Evolutionary conservation across 805 yeast species (phyloP).

Genomic region (Lipomyces anomalus): DNA sequence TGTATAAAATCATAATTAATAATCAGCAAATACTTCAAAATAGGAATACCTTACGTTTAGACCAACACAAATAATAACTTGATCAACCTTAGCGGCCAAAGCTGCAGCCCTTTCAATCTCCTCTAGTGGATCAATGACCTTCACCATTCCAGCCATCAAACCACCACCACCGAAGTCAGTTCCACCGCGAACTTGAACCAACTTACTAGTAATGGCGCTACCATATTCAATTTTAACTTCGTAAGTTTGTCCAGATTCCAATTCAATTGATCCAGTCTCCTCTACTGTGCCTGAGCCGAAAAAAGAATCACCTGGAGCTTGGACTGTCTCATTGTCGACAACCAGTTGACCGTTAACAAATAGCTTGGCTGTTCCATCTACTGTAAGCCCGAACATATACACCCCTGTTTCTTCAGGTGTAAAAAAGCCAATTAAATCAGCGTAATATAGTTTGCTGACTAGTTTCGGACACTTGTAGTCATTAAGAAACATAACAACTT

Average conservation of each 20-base stretch:
- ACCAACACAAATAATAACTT: conserved; percentile 49
- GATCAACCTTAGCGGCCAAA: conserved; percentile 47
- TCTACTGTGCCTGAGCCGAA: conserved; percentile 53
- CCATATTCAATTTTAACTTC: conserved; percentile 48
- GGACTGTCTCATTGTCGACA: conserved; percentile 52
- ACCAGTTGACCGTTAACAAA: conserved; percentile 49
- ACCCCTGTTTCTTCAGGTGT: conserved; percentile 45
- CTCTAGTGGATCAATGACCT: conserved; percentile 1
- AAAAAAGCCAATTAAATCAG: conserved; percentile 41
- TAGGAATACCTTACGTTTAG: too few species aligned
- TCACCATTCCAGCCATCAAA: conserved; percentile 2
- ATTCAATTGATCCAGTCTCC: conserved; percentile 36
- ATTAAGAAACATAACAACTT: conserved; percentile 4
- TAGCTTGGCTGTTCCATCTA: conserved; percentile 51
- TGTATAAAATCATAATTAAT: too few species aligned
- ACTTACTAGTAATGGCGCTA: conserved; percentile 39
- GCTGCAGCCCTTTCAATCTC: conserved; percentile 38
- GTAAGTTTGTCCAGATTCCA: conserved; percentile 44
- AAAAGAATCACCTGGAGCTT: conserved; percentile 46
- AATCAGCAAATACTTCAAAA: too few species aligned
- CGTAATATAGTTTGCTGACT: conserved; percentile 34
- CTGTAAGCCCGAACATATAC: conserved; percentile 49
- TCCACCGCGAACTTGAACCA: not conserved
- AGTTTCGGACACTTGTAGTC: conserved; percentile 10
- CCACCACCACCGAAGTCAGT: conserved; percentile 5